Percentiles rank a stretch among this genome's conserved stretches.
These are phyloP conservation scores for Penicillium arizonense DNA, from an alignment of 495 filamentous ascomycete genomes.

Conservation along the genomic window DNA sequence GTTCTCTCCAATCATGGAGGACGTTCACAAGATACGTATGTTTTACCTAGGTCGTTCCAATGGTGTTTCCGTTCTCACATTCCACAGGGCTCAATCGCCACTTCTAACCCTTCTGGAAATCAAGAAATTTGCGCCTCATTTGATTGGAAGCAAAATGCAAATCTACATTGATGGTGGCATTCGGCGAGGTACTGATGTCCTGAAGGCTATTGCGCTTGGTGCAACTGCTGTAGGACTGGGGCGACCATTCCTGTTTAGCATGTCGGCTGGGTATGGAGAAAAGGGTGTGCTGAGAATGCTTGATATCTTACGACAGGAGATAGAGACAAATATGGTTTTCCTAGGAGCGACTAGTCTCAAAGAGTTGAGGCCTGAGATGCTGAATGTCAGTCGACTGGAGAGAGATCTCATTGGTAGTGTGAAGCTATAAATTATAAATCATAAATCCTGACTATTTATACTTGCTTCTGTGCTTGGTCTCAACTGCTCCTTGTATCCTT, in stretches of 20 bases:
- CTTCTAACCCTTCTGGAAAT: slow-evolving; percentile 68
- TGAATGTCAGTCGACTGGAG: slow-evolving; percentile 37
- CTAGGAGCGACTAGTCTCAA: slow-evolving; percentile 27
- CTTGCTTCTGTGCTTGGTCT: no score
- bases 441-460: no score
- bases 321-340: slow-evolving; percentile 41
- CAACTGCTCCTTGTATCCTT: no score
- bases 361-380: slow-evolving; percentile 31
- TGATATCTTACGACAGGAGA: slow-evolving; percentile 35
- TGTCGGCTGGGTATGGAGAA: slow-evolving; percentile 58
- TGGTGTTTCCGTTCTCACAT: slow-evolving; percentile 38
- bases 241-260: slow-evolving; percentile 79
- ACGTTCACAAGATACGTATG: slow-evolving; percentile 43
- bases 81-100: slow-evolving; percentile 67
- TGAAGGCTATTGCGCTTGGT: slow-evolving; percentile 84
- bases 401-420: slow-evolving; percentile 33
- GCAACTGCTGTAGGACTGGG: slow-evolving; percentile 85
- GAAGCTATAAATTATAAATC: slow-evolving; percentile 34
- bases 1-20: slow-evolving; percentile 60
- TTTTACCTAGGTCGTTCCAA: slow-evolving; percentile 16
- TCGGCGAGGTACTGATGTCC: slow-evolving; percentile 78
- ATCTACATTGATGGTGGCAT: slow-evolving; percentile 84
- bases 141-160: slow-evolving; percentile 64
- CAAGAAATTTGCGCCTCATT: slow-evolving; percentile 60
- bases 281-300: slow-evolving; percentile 32